These are phyloP conservation scores for Hypoxylon perforatum DNA, from an alignment of 495 filamentous ascomycete species.

Conservation along the genomic window DNA sequence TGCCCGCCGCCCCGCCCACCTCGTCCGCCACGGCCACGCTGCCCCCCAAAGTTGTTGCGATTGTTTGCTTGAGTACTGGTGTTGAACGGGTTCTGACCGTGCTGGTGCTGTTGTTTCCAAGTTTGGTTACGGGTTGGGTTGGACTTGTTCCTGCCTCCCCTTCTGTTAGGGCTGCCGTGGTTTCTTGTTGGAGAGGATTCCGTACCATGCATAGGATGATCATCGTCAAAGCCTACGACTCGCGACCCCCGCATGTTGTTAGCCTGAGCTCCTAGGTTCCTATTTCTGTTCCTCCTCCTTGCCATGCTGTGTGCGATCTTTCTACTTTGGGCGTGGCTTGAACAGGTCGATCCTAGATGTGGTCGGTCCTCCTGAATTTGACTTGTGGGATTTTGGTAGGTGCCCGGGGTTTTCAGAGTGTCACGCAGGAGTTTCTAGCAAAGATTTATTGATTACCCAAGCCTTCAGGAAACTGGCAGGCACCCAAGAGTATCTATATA, in stretches of 20 bases:
- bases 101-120: not conserved
- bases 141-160: slow-evolving; percentile 4
- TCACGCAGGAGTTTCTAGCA: slow-evolving; percentile 2
- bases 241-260: slow-evolving; percentile 11
- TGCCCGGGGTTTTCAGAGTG: slow-evolving; percentile 1
- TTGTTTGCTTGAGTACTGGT: slow-evolving; percentile 5
- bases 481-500: slow-evolving; percentile 23
- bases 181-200: not conserved
- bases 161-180: not conserved
- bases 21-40: not conserved
- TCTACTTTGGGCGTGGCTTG: not conserved
- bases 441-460: slow-evolving; percentile 32
- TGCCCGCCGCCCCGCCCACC: not conserved
- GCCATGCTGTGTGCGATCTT: slow-evolving; percentile 3
- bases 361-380: not conserved
- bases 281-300: slow-evolving; percentile 16
- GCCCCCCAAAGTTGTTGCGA: not conserved
- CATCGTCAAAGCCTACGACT: slow-evolving; percentile 30
- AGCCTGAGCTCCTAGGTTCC: not conserved
- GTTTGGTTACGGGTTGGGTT: not conserved
- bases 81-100: not conserved
- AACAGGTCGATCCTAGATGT: not conserved
- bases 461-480: slow-evolving; percentile 6
- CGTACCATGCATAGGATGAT: slow-evolving; percentile 31
- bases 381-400: not conserved